Evolutionary conservation across 305 asterid genomes (phyloP).

Genomic region (Solanum hybrid): DNA sequence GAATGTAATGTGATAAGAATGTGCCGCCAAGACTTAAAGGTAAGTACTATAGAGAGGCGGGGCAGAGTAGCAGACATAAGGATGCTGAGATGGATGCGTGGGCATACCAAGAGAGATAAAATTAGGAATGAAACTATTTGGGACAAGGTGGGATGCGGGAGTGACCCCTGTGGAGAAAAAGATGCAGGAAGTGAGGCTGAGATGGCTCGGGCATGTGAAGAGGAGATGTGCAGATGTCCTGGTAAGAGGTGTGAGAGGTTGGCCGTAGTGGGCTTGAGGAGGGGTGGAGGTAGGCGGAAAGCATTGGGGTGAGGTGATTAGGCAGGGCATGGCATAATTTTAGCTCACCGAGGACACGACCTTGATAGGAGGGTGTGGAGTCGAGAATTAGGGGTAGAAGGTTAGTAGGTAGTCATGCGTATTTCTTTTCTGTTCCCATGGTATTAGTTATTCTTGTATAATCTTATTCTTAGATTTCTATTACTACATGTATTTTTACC

Average conservation of each 20-base stretch:
- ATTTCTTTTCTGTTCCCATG: background rate
- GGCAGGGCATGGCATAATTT: background rate
- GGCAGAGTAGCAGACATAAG: background rate
- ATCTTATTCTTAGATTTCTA: background rate
- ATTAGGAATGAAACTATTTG: background rate
- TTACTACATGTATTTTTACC: background rate
- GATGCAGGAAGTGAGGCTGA: background rate
- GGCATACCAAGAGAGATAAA: background rate
- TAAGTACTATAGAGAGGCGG: background rate
- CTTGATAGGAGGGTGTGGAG: background rate
- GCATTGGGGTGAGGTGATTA: background rate
- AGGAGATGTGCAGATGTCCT: background rate
- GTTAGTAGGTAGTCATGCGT: background rate
- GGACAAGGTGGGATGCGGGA: background rate
- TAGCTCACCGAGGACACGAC: background rate
- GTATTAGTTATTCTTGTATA: background rate
- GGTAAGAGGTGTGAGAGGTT: background rate
- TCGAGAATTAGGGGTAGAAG: background rate
- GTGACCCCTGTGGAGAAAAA: background rate
- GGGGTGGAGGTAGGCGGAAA: background rate
- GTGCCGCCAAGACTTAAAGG: background rate
- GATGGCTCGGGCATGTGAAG: background rate
- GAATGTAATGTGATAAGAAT: background rate
- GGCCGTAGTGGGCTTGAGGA: background rate
- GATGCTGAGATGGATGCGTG: background rate